Evolutionary conservation across 352 stramenopile species (phyloP).

Genomic region (Pythium rhizo-oryzae): DNA sequence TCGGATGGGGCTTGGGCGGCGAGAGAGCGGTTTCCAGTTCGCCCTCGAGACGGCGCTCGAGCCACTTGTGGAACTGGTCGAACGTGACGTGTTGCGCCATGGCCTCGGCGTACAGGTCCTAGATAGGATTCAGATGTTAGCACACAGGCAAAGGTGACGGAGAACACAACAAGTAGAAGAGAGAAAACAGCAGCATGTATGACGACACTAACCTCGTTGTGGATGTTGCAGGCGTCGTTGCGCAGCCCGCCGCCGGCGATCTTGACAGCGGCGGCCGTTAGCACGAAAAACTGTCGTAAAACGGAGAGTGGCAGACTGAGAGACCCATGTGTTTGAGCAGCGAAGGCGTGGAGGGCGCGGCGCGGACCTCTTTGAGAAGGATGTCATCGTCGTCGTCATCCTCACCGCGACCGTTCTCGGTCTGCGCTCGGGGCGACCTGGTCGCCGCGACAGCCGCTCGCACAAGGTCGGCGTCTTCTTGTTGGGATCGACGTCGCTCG

Average conservation of each 20-base stretch:
- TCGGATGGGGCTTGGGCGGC: neutral
- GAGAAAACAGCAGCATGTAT: neutral
- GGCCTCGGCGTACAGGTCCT: constrained; percentile 55
- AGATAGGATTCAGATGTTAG: neutral
- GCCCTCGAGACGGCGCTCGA: constrained; percentile 43
- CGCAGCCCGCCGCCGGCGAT: constrained; percentile 49
- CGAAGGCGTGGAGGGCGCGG: constrained; percentile 20
- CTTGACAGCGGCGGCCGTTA: constrained; percentile 60
- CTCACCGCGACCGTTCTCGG: neutral
- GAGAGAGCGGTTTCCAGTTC: constrained; percentile 41
- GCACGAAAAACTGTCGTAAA: constrained; percentile 56
- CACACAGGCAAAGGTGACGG: neutral
- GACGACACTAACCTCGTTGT: constrained; percentile 37
- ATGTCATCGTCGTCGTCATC: constrained; percentile 27
- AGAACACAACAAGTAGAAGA: neutral
- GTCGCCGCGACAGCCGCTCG: neutral
- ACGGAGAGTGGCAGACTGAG: constrained; percentile 44
- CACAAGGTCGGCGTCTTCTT: constrained; percentile 11
- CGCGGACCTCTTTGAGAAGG: constrained; percentile 53
- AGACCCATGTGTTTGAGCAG: constrained; percentile 34
- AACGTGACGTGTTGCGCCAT: constrained; percentile 54
- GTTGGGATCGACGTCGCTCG: constrained; percentile 17
- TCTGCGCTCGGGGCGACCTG: constrained; percentile 6
- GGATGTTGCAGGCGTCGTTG: constrained; percentile 66
- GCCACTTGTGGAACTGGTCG: constrained; percentile 57